A percentile compares a stretch with the other conserved stretches of the same genome.
Evolutionary conservation across 768 basidiomycete species (phyloP).

Genomic region (Gloeophyllum trabeum): DNA sequence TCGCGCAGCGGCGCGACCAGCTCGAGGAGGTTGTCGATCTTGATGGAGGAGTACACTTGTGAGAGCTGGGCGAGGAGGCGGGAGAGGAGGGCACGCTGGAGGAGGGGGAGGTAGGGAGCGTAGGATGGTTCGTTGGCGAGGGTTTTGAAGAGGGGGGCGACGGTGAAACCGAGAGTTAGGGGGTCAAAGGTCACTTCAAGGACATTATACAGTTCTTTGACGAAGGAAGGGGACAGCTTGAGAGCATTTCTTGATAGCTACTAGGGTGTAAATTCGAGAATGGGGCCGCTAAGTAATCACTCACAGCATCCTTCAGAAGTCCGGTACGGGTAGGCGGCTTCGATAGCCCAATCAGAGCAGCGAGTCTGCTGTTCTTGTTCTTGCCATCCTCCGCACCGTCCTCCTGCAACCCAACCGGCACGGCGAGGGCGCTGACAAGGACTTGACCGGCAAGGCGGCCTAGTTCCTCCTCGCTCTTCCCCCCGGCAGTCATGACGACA

Average conservation of each 20-base stretch:
- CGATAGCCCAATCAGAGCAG: slow-evolving; percentile 73
- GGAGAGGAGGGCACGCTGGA: slow-evolving; percentile 85
- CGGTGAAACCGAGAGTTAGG: slow-evolving; percentile 65
- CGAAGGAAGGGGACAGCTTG: slow-evolving; percentile 58
- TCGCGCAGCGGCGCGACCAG: slow-evolving; percentile 70
- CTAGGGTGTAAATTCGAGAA: slow-evolving; percentile 4
- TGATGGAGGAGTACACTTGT: slow-evolving; percentile 85
- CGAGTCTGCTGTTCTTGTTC: slow-evolving; percentile 67
- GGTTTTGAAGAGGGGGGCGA: slow-evolving; percentile 65
- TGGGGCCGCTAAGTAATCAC: no score
- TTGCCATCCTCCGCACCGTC: slow-evolving; percentile 37
- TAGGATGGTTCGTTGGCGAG: slow-evolving; percentile 50
- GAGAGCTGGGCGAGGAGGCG: slow-evolving; percentile 85
- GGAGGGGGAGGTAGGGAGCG: slow-evolving; percentile 76
- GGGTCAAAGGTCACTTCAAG: slow-evolving; percentile 94
- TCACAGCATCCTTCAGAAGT: slow-evolving; percentile 78
- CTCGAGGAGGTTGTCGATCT: slow-evolving; percentile 62
- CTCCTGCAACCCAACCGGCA: slow-evolving; percentile 65
- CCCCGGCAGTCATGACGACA: slow-evolving; percentile 59
- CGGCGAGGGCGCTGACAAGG: slow-evolving; percentile 84
- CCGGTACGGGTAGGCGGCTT: slow-evolving; percentile 82
- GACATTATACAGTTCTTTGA: slow-evolving; percentile 76
- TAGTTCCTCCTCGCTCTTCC: slow-evolving; percentile 68
- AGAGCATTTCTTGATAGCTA: slow-evolving; percentile 79
- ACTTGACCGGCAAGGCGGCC: slow-evolving; percentile 82